These are phyloP conservation scores for Bruguiera hainesii DNA, from an alignment of 441 rosid species.

Conservation along the genomic window DNA sequence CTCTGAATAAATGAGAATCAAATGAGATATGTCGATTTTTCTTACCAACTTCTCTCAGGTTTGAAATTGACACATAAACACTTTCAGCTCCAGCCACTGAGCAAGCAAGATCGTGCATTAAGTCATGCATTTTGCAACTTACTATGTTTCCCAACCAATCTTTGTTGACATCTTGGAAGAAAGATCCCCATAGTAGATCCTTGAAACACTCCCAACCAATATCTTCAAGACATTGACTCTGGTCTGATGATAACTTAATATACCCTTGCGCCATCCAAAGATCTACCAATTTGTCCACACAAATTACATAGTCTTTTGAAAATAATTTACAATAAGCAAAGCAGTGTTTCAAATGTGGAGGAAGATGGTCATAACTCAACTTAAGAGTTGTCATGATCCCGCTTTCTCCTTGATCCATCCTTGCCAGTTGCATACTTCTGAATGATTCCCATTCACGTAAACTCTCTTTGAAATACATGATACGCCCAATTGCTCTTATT, in stretches of 20 bases:
- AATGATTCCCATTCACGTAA: slow-evolving; percentile 21
- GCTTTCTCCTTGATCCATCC: slow-evolving; percentile 5
- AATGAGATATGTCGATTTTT: slow-evolving; percentile 15
- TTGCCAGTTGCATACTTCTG: slow-evolving; percentile 8
- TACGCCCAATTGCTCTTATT: slow-evolving; percentile 20
- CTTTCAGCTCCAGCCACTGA: slow-evolving; percentile 17
- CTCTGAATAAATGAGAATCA: background rate
- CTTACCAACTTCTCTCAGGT: background rate
- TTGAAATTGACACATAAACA: background rate
- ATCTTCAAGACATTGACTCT: slow-evolving; percentile 8
- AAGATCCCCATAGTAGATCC: slow-evolving; percentile 18
- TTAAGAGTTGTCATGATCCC: slow-evolving; percentile 14
- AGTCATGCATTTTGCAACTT: slow-evolving; percentile 24
- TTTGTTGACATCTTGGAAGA: slow-evolving; percentile 18
- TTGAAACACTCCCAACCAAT: slow-evolving; percentile 14
- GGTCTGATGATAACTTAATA: slow-evolving; percentile 6
- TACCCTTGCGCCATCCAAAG: background rate
- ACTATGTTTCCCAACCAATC: slow-evolving; percentile 5
- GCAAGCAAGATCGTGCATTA: slow-evolving; percentile 25
- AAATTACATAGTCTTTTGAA: slow-evolving; percentile 17
- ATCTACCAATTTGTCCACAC: slow-evolving; percentile 6
- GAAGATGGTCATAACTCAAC: slow-evolving; percentile 22
- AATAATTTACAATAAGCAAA: slow-evolving; percentile 27
- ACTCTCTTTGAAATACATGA: slow-evolving; percentile 9
- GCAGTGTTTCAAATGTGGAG: slow-evolving; percentile 23